Evolutionary conservation across 768 basidiomycete species (phyloP), one percentile per base, ranked within the genome.

Genomic region (Cubamyces lactineus): DNA sequence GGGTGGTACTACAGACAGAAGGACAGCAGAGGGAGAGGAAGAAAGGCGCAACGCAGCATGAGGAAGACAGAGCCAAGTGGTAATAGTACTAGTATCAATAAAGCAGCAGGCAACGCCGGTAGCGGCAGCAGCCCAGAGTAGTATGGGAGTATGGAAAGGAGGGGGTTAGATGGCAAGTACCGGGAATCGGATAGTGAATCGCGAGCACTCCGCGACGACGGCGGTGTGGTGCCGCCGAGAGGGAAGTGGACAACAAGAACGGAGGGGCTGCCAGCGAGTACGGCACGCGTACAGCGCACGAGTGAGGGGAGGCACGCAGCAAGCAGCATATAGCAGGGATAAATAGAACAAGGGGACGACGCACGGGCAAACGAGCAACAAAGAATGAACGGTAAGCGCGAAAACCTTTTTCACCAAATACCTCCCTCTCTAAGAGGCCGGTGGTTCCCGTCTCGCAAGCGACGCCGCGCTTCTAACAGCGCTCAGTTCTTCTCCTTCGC

Each of bases 401-500:
- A 49, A 15, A 23, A 13, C 24, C 21, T 28, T 26, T 43, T 43
- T 21, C 42, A 21, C 45, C 13, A 23, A 24, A 28, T 41, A 41
- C 53, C 43, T 55, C 24, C 53, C 53, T 13, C 16, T 42, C 26
- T 21, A 16, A 46, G 6, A 47, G 23, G 45, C 5, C n/a, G 3
- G 2, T n/a, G 16, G 16, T 41, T 13, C 28, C 16, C 28, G 11
- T 21, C 48, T 23, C 48, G 16, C 48, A 1, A 49, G 6, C 16
- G 26, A 26, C 24, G 24, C 19, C 1, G 16, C 24, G 40, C 12
- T 11, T 11, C 8, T n/a, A 21, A 23, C n/a, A 11, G 41, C 56
- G 45, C 45, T 60, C 61, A 66, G 46, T 63, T 58, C 57, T 67
- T 64, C 60, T 59, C 60, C 60, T 52, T 48, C n/a, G 40, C 41